A percentile compares a stretch with the other conserved stretches of the same genome.
phyloP scores from a whole-genome alignment of 2,329 filamentous ascomycete genomes.

The Plectosphaerella sp. region DNA sequence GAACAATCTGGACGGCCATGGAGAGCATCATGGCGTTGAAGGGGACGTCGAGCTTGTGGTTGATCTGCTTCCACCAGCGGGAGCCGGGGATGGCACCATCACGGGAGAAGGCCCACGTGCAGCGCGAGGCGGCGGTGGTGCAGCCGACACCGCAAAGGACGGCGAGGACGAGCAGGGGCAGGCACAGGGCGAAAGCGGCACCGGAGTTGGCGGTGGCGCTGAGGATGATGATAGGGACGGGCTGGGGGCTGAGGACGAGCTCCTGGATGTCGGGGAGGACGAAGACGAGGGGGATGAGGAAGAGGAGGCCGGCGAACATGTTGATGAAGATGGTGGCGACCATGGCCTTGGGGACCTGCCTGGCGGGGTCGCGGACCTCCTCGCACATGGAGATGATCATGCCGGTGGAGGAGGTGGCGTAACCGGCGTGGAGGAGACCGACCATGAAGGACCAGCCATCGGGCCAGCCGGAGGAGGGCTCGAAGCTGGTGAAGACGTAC shows the following conservation, averaged over 20 bases:
- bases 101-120: conserved; percentile 65
- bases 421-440: conserved; percentile 67
- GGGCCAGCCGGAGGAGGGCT: conserved; percentile 64
- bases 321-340: conserved; percentile 64
- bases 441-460: conserved; percentile 71
- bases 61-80: conserved; percentile 55
- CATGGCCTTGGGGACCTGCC: conserved; percentile 70
- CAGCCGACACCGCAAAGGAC: conserved; percentile 65
- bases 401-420: conserved; percentile 71
- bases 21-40: conserved; percentile 70
- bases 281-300: conserved; percentile 65
- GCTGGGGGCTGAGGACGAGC: conserved; percentile 56
- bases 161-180: conserved; percentile 62
- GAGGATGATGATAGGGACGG: conserved; percentile 61
- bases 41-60: conserved; percentile 59
- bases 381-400: conserved; percentile 81
- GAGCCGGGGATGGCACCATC: conserved; percentile 66
- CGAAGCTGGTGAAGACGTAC: conserved; percentile 66
- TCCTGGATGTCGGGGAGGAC: conserved; percentile 59
- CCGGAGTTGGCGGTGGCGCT: conserved; percentile 55
- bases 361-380: conserved; percentile 61
- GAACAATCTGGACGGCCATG: conserved; percentile 58
- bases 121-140: conserved; percentile 64
- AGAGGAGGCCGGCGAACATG: conserved; percentile 60
- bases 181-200: conserved; percentile 56